phyloP scores from a whole-genome alignment of 2,329 filamentous ascomycete species.

The Diplodia intermedia region DNA sequence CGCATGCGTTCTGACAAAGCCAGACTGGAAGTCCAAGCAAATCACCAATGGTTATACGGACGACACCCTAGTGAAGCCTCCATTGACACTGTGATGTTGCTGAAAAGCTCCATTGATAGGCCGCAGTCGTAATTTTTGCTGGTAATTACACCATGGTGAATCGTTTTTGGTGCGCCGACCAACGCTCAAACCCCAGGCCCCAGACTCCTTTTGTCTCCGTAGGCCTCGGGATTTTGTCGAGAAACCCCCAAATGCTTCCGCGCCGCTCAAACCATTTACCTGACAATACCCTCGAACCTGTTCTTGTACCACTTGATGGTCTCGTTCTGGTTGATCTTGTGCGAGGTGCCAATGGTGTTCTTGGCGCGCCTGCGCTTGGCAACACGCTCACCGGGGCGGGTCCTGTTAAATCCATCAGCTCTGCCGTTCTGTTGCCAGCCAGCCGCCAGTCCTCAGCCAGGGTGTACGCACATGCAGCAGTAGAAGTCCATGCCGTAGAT shows the following conservation, averaged over 20 bases:
- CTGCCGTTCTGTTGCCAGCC: neutral
- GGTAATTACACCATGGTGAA: constrained; percentile 51
- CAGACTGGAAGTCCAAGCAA: constrained; percentile 35
- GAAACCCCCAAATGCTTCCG: constrained; percentile 39
- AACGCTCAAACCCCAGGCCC: constrained; percentile 23
- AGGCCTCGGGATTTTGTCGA: constrained; percentile 42
- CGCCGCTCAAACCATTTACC: constrained; percentile 68
- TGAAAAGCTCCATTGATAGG: constrained; percentile 55
- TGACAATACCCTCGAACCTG: constrained; percentile 98
- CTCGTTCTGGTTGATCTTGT: constrained; percentile 94
- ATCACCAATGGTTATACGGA: constrained; percentile 66
- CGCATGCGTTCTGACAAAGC: constrained; percentile 2
- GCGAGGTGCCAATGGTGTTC: constrained; percentile 81
- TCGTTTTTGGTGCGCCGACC: constrained; percentile 42
- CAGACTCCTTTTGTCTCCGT: constrained; percentile 38
- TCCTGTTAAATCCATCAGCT: constrained; percentile 60
- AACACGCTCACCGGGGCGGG: constrained; percentile 97
- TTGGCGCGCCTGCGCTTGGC: constrained; percentile 91
- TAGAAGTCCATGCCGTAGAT: constrained; percentile 99
- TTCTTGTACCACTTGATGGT: constrained; percentile 98
- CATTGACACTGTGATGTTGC: constrained; percentile 57
- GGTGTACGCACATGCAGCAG: constrained; percentile 87
- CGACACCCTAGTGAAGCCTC: constrained; percentile 65
- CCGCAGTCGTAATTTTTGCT: constrained; percentile 50
- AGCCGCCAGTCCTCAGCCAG: constrained; percentile 41